Evolutionary conservation across 306 rosid genomes (phyloP).

Genomic region (Vicia sativa): DNA sequence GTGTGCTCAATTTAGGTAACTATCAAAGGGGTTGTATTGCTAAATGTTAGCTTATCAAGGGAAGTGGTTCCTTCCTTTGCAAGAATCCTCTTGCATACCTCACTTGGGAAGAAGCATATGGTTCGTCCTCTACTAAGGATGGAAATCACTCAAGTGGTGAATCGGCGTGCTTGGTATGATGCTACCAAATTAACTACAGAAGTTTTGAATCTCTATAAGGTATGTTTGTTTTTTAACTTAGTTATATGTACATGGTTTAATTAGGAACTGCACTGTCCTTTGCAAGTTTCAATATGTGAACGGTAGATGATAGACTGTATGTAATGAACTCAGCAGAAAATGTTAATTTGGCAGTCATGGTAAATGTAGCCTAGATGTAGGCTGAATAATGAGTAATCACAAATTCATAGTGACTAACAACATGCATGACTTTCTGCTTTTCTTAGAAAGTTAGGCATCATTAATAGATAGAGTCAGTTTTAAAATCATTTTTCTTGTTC

Average conservation of each 20-base stretch:
- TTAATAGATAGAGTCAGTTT: slow-evolving; percentile 13
- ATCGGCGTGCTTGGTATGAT: slow-evolving; percentile 88
- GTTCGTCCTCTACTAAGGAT: slow-evolving; percentile 88
- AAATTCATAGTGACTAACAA: slow-evolving; percentile 7
- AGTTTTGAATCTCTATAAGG: slow-evolving; percentile 80
- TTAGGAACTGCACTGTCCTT: slow-evolving; percentile 14
- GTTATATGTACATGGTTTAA: slow-evolving; percentile 4
- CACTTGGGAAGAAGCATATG: slow-evolving; percentile 91
- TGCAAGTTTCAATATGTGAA: slow-evolving; percentile 2
- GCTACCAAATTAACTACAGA: slow-evolving; percentile 76
- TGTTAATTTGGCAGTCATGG: background rate
- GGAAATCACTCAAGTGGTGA: slow-evolving; percentile 89
- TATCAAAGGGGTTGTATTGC: slow-evolving; percentile 73
- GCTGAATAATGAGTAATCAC: slow-evolving; percentile 11
- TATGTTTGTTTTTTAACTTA: slow-evolving; percentile 34
- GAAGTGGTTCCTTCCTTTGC: slow-evolving; percentile 95
- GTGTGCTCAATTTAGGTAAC: slow-evolving; percentile 57
- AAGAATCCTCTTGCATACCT: slow-evolving; percentile 84
- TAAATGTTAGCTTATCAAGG: slow-evolving; percentile 80
- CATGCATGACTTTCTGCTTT: slow-evolving; percentile 5
- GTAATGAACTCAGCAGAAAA: slow-evolving; percentile 9
- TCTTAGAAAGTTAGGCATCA: background rate
- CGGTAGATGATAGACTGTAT: background rate
- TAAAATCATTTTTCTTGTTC: background rate
- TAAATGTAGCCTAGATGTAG: background rate